Conservation (phyloP, 495 filamentous ascomycete genomes). For the Lasiosphaeria hispida region DNA sequence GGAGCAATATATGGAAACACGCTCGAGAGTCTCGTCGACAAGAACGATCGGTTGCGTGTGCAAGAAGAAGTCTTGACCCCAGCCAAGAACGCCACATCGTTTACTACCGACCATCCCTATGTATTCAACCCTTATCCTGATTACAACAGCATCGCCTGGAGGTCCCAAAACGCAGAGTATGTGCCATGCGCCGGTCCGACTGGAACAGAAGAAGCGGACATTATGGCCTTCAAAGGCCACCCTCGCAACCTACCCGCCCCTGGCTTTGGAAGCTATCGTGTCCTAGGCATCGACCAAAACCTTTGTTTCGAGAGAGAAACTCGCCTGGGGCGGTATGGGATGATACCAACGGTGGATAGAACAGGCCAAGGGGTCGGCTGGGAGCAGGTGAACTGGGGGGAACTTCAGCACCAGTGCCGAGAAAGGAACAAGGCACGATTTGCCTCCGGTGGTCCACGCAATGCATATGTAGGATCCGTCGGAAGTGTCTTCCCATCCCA, state of each 20-base stretch:
- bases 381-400: slow-evolving; percentile 67
- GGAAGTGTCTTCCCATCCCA: neutral
- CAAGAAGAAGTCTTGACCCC: slow-evolving; percentile 28
- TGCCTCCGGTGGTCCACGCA: slow-evolving; percentile 28
- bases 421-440: slow-evolving; percentile 63
- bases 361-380: slow-evolving; percentile 52
- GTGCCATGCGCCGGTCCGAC: slow-evolving; percentile 38
- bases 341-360: slow-evolving; percentile 44
- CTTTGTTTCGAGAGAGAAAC: slow-evolving; percentile 92
- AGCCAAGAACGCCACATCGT: slow-evolving; percentile 22
- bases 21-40: slow-evolving; percentile 37
- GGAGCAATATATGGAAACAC: slow-evolving; percentile 49
- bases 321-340: slow-evolving; percentile 77
- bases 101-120: slow-evolving; percentile 32
- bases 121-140: slow-evolving; percentile 51
- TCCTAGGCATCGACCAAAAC: slow-evolving; percentile 71
- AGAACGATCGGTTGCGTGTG: slow-evolving; percentile 24
- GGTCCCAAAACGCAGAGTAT: slow-evolving; percentile 26
- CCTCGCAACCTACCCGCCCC: slow-evolving; percentile 71
- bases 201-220: slow-evolving; percentile 32
- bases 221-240: slow-evolving; percentile 56
- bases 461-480: slow-evolving; percentile 3
- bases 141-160: slow-evolving; percentile 41
- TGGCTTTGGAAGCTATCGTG: slow-evolving; percentile 71
- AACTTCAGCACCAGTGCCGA: slow-evolving; percentile 63